phyloP scores from a whole-genome alignment of 495 filamentous ascomycete genomes.

The Apiosordaria backusii region DNA sequence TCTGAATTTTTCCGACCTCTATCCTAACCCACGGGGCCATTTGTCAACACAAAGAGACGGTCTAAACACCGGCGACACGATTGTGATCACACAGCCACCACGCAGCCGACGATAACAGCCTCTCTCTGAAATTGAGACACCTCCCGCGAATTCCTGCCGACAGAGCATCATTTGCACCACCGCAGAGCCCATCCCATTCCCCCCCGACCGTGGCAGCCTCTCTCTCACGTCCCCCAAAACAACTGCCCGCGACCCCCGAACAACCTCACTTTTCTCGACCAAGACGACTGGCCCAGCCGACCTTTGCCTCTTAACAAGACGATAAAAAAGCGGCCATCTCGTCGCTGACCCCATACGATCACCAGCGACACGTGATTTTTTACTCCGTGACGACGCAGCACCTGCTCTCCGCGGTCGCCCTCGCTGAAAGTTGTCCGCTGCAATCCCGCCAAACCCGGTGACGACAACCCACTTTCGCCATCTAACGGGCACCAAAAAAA shows the following conservation, averaged over 20 bases:
- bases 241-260: conserved; percentile 7
- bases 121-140: conserved; percentile 27
- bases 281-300: conserved; percentile 16
- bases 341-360: neutral
- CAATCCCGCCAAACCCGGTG: conserved; percentile 21
- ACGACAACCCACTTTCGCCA: conserved; percentile 28
- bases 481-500: conserved; percentile 20
- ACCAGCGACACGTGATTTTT: neutral
- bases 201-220: conserved; percentile 30
- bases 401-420: conserved; percentile 11
- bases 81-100: conserved; percentile 27
- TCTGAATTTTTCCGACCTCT: conserved; percentile 28
- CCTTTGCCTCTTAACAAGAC: neutral
- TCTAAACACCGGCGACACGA: conserved; percentile 29
- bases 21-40: conserved; percentile 25
- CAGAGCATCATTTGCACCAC: conserved; percentile 23
- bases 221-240: conserved; percentile 18
- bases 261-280: conserved; percentile 11
- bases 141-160: conserved; percentile 29
- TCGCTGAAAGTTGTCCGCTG: conserved; percentile 16
- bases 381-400: neutral
- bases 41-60: conserved; percentile 24
- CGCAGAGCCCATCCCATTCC: conserved; percentile 18
- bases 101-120: conserved; percentile 19
- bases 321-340: neutral